phyloP scores from a whole-genome alignment of 495 filamentous ascomycete genomes.

The Hypoxylon intermedium region DNA sequence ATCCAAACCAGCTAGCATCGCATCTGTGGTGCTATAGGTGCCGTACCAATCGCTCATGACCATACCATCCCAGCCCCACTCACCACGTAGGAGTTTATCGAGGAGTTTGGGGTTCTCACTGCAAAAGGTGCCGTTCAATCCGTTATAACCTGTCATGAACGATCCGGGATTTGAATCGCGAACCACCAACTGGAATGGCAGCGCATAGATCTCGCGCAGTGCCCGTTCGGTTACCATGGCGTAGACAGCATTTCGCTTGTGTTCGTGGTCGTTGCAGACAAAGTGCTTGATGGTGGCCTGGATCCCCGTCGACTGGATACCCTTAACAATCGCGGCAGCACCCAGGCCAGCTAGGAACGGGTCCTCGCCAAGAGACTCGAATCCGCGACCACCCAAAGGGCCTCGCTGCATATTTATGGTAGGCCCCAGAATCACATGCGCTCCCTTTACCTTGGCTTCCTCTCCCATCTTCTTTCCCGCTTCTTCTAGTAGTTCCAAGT shows the following conservation, averaged over 20 bases:
- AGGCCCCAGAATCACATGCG: constrained; percentile 74
- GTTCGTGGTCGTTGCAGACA: constrained; percentile 82
- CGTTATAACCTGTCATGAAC: constrained; percentile 80
- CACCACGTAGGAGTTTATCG: constrained; percentile 68
- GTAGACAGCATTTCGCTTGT: constrained; percentile 71
- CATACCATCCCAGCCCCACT: constrained; percentile 75
- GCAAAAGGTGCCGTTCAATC: constrained; percentile 73
- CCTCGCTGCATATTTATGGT: constrained; percentile 80
- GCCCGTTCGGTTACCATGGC: constrained; percentile 72
- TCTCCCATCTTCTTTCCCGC: constrained; percentile 70
- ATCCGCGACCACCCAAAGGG: constrained; percentile 78
- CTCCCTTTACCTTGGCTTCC: constrained; percentile 73
- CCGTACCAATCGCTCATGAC: constrained; percentile 80
- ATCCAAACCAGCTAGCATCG: constrained; percentile 72
- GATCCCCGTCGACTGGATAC: constrained; percentile 74
- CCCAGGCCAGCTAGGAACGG: constrained; percentile 72
- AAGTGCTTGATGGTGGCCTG: constrained; percentile 81
- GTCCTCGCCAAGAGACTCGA: constrained; percentile 79
- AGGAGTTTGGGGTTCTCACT: constrained; percentile 70
- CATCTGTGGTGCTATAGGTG: constrained; percentile 71
- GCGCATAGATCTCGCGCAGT: constrained; percentile 76
- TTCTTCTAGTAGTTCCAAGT: constrained; percentile 65
- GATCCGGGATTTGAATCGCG: constrained; percentile 68
- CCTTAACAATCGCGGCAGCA: constrained; percentile 70
- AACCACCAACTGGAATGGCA: constrained; percentile 76